phyloP scores from a whole-genome alignment of 768 basidiomycete species.

The Harrya chromipes region DNA sequence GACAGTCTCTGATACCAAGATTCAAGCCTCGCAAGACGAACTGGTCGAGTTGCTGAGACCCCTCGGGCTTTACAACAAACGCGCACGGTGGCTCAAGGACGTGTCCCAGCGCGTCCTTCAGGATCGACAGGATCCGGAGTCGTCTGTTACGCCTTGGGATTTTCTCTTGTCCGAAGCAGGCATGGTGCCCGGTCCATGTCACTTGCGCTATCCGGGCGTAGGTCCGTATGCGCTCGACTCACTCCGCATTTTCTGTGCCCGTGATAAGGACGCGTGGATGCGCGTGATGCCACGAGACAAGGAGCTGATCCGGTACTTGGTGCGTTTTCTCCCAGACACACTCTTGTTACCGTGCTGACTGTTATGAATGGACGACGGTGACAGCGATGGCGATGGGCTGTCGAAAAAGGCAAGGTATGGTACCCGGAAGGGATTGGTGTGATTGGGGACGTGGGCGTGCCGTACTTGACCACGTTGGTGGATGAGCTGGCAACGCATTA shows the following conservation, averaged over 20 bases:
- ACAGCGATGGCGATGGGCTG: constrained; percentile 76
- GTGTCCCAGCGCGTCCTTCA: constrained; percentile 52
- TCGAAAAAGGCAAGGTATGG: constrained; percentile 51
- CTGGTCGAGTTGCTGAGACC: constrained; percentile 45
- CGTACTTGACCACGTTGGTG: constrained; percentile 40
- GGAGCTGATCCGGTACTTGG: constrained; percentile 64
- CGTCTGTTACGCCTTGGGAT: neutral
- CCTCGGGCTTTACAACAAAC: constrained; percentile 58
- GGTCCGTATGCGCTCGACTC: constrained; percentile 75
- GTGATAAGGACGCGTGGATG: constrained; percentile 51
- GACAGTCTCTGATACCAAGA: neutral
- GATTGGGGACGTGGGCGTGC: constrained; percentile 33
- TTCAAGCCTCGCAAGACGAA: constrained; percentile 41
- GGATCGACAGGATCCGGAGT: constrained; percentile 33
- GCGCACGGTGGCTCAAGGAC: constrained; percentile 52
- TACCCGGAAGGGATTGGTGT: constrained; percentile 40
- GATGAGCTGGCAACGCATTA: constrained; percentile 35
- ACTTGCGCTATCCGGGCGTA: constrained; percentile 60
- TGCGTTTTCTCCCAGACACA: constrained; percentile 31
- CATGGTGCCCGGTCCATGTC: constrained; percentile 38
- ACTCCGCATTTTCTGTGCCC: constrained; percentile 63
- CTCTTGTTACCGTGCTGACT: neutral
- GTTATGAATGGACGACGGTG: neutral
- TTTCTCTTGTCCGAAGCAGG: neutral
- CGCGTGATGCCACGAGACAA: constrained; percentile 63